Conservation (phyloP, 148 eudicot genomes). For the Rheum nobile region DNA sequence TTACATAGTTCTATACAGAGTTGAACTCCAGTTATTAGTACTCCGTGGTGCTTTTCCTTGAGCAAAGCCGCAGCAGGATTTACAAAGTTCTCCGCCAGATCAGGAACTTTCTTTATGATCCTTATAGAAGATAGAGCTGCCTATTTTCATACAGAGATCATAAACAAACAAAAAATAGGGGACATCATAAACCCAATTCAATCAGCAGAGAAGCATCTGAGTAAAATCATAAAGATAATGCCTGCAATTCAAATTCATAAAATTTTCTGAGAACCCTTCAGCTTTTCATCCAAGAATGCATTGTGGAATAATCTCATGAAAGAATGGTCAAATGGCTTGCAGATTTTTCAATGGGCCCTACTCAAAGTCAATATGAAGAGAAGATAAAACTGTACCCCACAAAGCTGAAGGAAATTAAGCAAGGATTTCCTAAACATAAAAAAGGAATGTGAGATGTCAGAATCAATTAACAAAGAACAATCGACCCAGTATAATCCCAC, state of each 20-base stretch:
- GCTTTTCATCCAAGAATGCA: background rate
- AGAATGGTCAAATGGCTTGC: background rate
- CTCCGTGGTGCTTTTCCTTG: conserved; percentile 98
- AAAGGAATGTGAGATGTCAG: background rate
- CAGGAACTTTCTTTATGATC: conserved; percentile 95
- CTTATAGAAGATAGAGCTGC: conserved; percentile 90
- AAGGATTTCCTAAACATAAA: background rate
- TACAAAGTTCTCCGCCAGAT: conserved; percentile 89
- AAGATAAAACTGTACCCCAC: background rate
- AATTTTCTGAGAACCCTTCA: background rate
- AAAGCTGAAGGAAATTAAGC: background rate
- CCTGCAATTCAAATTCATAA: background rate
- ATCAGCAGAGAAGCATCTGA: background rate
- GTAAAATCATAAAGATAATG: background rate
- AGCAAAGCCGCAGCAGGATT: conserved; percentile 79
- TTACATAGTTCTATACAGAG: conserved; percentile 82
- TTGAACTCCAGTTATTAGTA: conserved; percentile 79
- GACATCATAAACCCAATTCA: background rate
- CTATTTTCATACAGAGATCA: conserved; percentile 33
- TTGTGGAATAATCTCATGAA: background rate
- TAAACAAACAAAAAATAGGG: background rate
- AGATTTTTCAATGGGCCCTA: background rate
- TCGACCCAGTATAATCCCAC: no score
- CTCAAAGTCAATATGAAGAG: background rate
- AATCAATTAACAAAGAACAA: background rate